A percentile compares a stretch with the other conserved stretches of the same genome.
Conservation (phyloP, 108 stramenopile genomes). For the Nitzschia putrida region DNA sequence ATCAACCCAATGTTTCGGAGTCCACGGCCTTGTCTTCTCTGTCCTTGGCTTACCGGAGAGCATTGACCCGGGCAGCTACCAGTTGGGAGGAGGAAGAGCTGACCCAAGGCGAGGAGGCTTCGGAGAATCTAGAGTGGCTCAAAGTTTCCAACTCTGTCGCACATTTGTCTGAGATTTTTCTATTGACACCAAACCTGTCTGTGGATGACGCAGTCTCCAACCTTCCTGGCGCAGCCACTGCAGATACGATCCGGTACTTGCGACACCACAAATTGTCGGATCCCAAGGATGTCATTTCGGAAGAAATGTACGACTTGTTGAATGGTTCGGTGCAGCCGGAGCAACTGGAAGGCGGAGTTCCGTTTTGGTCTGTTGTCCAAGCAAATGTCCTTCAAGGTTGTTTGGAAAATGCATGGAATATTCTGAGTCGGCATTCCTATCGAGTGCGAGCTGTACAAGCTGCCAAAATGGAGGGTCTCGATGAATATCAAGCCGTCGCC, state of each 20-base stretch:
- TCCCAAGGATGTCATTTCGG: constrained; percentile 1
- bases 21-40: constrained; percentile 13
- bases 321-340: constrained; percentile 63
- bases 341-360: constrained; percentile 39
- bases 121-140: constrained; percentile 58
- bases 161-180: constrained; percentile 67
- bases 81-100: constrained; percentile 41
- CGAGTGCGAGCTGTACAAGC: constrained; percentile 37
- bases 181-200: constrained; percentile 33
- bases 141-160: constrained; percentile 52
- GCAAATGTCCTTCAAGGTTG: constrained; percentile 52
- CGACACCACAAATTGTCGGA: constrained; percentile 46
- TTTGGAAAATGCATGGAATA: constrained; percentile 68
- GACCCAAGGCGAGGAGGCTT: constrained; percentile 10
- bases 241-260: constrained; percentile 77
- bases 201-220: constrained; percentile 15
- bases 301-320: constrained; percentile 32
- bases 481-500: constrained; percentile 18
- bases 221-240: constrained; percentile 63
- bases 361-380: constrained; percentile 61
- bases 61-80: constrained; percentile 52
- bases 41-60: constrained; percentile 51
- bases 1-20: constrained; percentile 4
- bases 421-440: constrained; percentile 64
- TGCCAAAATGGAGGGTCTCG: constrained; percentile 3